Evolutionary conservation across 352 stramenopile species (phyloP).

Genomic region (Globisporangium sylvaticum): DNA sequence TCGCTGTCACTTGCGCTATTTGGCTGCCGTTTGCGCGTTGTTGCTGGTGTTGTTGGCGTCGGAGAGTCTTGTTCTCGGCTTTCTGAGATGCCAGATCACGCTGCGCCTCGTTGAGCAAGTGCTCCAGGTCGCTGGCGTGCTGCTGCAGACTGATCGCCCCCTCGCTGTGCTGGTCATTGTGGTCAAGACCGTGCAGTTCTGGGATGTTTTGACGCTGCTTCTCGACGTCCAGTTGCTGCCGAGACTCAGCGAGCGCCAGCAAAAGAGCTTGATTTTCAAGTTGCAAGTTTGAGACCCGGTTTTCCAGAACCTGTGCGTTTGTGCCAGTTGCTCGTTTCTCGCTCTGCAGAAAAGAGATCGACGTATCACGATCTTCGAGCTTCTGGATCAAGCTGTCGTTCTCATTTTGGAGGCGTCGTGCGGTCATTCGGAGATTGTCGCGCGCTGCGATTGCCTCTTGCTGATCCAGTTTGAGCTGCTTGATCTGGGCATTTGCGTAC

Average conservation of each 20-base stretch:
- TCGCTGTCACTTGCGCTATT: neutral
- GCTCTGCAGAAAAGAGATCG: neutral
- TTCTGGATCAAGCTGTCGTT: slow-evolving; percentile 14
- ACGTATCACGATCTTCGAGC: slow-evolving; percentile 10
- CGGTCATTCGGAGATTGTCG: slow-evolving; percentile 15
- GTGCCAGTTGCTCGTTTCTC: slow-evolving; percentile 11
- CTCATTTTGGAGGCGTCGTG: slow-evolving; percentile 14
- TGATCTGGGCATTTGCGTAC: slow-evolving; percentile 7
- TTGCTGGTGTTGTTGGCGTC: slow-evolving; percentile 11
- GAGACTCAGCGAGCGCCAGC: neutral
- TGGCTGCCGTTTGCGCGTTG: neutral
- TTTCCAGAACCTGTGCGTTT: slow-evolving; percentile 12
- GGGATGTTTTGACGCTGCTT: neutral
- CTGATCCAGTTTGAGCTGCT: slow-evolving; percentile 17
- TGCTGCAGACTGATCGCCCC: slow-evolving; percentile 8
- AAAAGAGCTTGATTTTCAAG: slow-evolving; percentile 15
- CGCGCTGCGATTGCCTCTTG: slow-evolving; percentile 3
- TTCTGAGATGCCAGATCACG: slow-evolving; percentile 27
- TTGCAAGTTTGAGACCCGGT: slow-evolving; percentile 12
- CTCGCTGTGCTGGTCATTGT: slow-evolving; percentile 1
- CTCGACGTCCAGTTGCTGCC: neutral
- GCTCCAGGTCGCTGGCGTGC: slow-evolving; percentile 12
- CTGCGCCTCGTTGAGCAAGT: slow-evolving; percentile 37
- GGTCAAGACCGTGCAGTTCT: neutral
- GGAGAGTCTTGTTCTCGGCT: slow-evolving; percentile 34